Evolutionary conservation across 352 stramenopile species (phyloP).

Genomic region (Phytopythium mirpurense): DNA sequence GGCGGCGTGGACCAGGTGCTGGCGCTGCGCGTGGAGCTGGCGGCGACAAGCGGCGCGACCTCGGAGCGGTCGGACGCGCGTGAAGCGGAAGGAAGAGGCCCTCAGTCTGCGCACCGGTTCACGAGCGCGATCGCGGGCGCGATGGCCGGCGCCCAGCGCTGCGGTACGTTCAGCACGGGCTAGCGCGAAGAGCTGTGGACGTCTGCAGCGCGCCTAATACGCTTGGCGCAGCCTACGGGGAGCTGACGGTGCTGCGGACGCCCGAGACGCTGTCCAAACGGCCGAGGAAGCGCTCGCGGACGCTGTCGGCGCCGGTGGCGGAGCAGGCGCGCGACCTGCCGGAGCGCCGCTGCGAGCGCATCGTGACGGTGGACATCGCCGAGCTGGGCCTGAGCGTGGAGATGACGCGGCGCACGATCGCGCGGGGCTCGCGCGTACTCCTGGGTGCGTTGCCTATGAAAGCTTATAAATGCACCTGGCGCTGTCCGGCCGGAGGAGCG

Average conservation of each 20-base stretch:
- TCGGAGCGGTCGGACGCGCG: not conserved
- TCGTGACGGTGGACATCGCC: slow-evolving; percentile 19
- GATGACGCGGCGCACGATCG: slow-evolving; percentile 23
- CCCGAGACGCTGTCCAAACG: slow-evolving; percentile 4
- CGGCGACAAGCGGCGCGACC: not conserved
- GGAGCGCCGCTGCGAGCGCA: slow-evolving; percentile 16
- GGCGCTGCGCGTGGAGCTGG: slow-evolving; percentile 12
- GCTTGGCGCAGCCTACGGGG: slow-evolving; percentile 29
- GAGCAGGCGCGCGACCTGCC: slow-evolving; percentile 1
- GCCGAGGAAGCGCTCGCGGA: not conserved
- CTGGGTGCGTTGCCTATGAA: slow-evolving; percentile 29
- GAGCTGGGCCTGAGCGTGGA: slow-evolving; percentile 20
- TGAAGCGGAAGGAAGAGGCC: not conserved
- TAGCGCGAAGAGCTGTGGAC: too few species aligned
- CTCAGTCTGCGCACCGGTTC: slow-evolving; percentile 15
- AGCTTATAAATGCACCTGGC: too few species aligned
- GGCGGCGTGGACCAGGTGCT: slow-evolving; percentile 38
- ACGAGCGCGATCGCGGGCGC: slow-evolving; percentile 37
- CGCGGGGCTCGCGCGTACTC: slow-evolving; percentile 14
- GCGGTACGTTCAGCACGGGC: slow-evolving; percentile 31
- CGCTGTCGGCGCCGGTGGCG: not conserved
- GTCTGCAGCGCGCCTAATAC: not conserved
- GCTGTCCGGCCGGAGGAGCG: not conserved
- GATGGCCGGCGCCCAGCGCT: slow-evolving; percentile 32
- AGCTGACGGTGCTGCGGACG: slow-evolving; percentile 24